These are phyloP conservation scores for Panaeolus cyanescens DNA, from an alignment of 768 basidiomycete species.

Conservation along the genomic window DNA sequence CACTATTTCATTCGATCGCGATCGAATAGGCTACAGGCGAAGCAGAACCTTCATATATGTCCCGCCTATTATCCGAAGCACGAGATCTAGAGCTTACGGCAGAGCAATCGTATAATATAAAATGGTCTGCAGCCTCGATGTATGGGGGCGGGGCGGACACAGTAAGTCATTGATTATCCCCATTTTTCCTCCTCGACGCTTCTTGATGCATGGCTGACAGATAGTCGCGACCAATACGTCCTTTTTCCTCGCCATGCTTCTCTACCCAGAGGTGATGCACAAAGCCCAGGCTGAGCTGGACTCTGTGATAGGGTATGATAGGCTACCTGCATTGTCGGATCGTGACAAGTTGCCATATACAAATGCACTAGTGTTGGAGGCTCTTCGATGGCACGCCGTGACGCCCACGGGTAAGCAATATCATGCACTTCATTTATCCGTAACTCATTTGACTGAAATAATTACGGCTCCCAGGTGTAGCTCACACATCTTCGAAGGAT, in stretches of 20 bases:
- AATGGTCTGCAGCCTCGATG: constrained; percentile 43
- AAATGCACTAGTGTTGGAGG: constrained; percentile 19
- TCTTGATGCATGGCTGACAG: constrained; percentile 57
- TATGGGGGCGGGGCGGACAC: constrained; percentile 41
- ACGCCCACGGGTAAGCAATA: constrained; percentile 15
- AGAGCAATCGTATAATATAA: constrained; percentile 40
- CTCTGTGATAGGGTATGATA: constrained; percentile 16
- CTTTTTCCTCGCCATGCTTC: constrained; percentile 17
- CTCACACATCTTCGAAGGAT: constrained; percentile 48
- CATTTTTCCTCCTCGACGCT: too few relatives aligned
- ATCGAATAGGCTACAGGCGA: constrained; percentile 38
- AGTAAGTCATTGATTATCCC: background rate
- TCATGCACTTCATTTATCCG: background rate
- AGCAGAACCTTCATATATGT: constrained; percentile 45
- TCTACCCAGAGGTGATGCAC: constrained; percentile 15
- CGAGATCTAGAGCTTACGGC: constrained; percentile 28
- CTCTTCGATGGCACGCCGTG: constrained; percentile 17
- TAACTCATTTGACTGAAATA: background rate
- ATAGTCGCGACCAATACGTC: too few relatives aligned
- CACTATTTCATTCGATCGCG: too few relatives aligned
- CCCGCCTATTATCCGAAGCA: constrained; percentile 39
- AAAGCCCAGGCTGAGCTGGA: constrained; percentile 23
- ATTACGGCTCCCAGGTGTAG: constrained; percentile 32
- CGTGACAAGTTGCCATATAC: constrained; percentile 12
- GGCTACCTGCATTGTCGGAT: constrained; percentile 18